Percentiles rank a stretch among this genome's conserved stretches.
phyloP scores from a whole-genome alignment of 495 filamentous ascomycete species.

The Aspergillus incahuasiensis region DNA sequence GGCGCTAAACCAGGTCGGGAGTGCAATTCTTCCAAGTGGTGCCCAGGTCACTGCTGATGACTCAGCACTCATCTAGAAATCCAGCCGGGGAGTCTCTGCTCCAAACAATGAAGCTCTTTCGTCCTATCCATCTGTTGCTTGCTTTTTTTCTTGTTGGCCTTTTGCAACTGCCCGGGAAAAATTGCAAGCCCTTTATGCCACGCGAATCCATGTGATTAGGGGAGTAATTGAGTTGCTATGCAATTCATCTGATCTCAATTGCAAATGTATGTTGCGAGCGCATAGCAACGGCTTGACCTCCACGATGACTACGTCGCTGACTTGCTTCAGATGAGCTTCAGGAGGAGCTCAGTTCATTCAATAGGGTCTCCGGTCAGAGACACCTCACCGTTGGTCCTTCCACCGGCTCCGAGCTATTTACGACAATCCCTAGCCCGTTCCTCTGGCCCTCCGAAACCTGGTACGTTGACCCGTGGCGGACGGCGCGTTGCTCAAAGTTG shows the following conservation, averaged over 20 bases:
- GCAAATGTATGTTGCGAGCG: slow-evolving; percentile 1
- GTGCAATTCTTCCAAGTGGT: slow-evolving; percentile 16
- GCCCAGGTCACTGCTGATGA: slow-evolving; percentile 21
- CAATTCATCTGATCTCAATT: background rate
- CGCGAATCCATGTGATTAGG: background rate
- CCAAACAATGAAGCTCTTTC: slow-evolving; percentile 12
- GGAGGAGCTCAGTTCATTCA: slow-evolving; percentile 27
- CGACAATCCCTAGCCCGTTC: slow-evolving; percentile 28
- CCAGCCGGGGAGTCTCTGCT: slow-evolving; percentile 13
- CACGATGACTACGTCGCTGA: slow-evolving; percentile 4
- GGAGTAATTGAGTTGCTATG: background rate
- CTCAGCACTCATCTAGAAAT: slow-evolving; percentile 22
- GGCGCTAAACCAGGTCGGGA: slow-evolving; percentile 35
- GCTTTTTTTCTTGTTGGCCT: background rate
- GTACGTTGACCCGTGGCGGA: slow-evolving; percentile 10
- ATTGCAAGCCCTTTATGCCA: background rate
- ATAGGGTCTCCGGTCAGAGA: slow-evolving; percentile 31
- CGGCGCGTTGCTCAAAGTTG: slow-evolving; percentile 3
- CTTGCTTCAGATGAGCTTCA: slow-evolving; percentile 28
- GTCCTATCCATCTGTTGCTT: background rate
- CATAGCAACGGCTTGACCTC: background rate
- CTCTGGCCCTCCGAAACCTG: slow-evolving; percentile 25
- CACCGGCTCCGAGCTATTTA: slow-evolving; percentile 22
- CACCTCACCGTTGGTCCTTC: slow-evolving; percentile 30
- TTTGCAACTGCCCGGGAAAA: background rate